A percentile compares a stretch with the other conserved stretches of the same genome.
Conservation (phyloP, 2,329 filamentous ascomycete genomes). For the Trichoderma sp. region DNA sequence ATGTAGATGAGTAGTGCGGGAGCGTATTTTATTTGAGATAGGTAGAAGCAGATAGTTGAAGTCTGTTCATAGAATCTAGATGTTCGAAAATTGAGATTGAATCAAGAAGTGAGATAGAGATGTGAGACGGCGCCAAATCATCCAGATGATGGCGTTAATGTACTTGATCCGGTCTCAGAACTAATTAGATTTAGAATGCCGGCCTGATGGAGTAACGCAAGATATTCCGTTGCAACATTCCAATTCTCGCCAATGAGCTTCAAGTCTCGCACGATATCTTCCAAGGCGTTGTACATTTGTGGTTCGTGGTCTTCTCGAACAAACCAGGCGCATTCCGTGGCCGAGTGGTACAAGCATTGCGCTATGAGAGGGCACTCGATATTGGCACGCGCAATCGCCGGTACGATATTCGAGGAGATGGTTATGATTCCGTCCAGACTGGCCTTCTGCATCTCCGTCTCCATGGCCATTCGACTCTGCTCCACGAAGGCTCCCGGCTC, state of each 20-base stretch:
- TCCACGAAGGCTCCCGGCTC: conserved; percentile 2
- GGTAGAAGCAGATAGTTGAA: background rate
- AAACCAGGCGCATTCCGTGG: conserved; percentile 19
- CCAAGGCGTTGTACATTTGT: conserved; percentile 16
- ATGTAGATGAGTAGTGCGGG: background rate
- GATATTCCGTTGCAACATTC: conserved; percentile 8
- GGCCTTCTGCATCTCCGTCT: conserved; percentile 13
- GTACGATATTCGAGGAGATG: background rate
- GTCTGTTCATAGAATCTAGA: background rate
- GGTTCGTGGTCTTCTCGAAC: conserved; percentile 14
- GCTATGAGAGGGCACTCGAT: conserved; percentile 13
- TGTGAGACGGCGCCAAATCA: background rate
- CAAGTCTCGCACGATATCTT: background rate
- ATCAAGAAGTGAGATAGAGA: background rate
- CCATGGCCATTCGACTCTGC: conserved; percentile 15
- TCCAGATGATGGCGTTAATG: conserved; percentile 10
- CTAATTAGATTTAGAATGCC: background rate
- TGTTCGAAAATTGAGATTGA: background rate
- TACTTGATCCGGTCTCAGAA: background rate
- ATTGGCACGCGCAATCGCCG: conserved; percentile 9
- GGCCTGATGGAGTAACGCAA: background rate
- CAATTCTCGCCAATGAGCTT: background rate
- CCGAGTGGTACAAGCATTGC: conserved; percentile 12
- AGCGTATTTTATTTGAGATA: background rate
- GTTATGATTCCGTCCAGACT: conserved; percentile 12